These are phyloP conservation scores for Monilinia polystroma DNA, from an alignment of 2,329 filamentous ascomycete species.

Conservation along the genomic window DNA sequence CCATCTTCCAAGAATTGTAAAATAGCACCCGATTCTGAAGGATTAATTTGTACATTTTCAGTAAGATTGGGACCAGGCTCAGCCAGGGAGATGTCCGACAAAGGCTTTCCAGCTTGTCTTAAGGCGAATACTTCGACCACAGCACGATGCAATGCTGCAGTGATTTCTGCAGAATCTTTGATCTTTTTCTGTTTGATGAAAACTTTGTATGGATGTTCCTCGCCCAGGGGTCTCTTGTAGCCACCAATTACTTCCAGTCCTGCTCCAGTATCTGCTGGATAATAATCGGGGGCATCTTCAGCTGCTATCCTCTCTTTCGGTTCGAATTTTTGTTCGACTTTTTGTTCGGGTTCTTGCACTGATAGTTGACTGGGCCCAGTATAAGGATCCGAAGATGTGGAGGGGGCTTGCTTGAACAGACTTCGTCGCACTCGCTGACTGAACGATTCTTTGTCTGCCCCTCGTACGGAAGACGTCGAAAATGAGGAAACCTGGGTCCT, in stretches of 20 bases:
- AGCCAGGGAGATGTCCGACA: conserved; percentile 29
- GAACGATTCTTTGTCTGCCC: conserved; percentile 36
- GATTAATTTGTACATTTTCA: conserved; percentile 34
- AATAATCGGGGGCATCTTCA: conserved; percentile 42
- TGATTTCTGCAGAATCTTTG: conserved; percentile 41
- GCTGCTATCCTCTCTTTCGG: conserved; percentile 17
- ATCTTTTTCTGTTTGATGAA: conserved; percentile 44
- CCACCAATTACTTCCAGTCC: conserved; percentile 55
- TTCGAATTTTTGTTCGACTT: conserved; percentile 10
- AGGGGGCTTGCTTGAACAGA: conserved; percentile 52
- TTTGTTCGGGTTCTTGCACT: conserved; percentile 30
- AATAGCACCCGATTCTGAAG: conserved; percentile 27
- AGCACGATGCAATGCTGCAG: conserved; percentile 52
- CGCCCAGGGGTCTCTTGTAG: conserved; percentile 43
- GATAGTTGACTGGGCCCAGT: conserved; percentile 39
- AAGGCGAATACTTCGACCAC: conserved; percentile 56
- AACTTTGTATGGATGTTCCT: conserved; percentile 43
- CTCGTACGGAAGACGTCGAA: conserved; percentile 33
- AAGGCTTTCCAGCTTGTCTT: conserved; percentile 44
- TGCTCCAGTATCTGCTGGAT: conserved; percentile 50
- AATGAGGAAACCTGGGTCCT: conserved; percentile 35
- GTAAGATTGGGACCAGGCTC: conserved; percentile 30
- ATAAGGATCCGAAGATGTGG: conserved; percentile 50
- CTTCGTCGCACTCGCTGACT: conserved; percentile 48
- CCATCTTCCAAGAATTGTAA: conserved; percentile 31